phyloP scores from a whole-genome alignment of 164 flowering plant species.

The Vitis cinerea region DNA sequence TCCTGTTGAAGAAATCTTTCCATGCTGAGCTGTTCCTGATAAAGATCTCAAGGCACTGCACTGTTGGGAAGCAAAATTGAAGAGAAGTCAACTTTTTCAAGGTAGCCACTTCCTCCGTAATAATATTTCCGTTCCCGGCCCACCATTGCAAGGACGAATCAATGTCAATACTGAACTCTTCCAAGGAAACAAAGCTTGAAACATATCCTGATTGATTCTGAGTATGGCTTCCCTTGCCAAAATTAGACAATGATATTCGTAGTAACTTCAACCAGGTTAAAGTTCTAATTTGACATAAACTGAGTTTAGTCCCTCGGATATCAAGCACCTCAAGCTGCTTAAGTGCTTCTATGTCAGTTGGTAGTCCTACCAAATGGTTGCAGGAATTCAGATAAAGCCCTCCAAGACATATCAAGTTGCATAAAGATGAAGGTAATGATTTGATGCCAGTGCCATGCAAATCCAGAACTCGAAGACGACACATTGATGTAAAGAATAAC shows the following conservation, averaged over 20 bases:
- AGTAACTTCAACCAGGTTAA: conserved; percentile 4
- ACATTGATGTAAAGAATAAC: conserved; percentile 22
- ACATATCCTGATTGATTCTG: background rate
- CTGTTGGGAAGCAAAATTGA: too few species aligned
- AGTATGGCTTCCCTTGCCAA: background rate
- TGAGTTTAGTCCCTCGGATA: conserved; percentile 7
- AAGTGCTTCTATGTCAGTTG: background rate
- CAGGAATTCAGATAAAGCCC: conserved; percentile 26
- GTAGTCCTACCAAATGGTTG: background rate
- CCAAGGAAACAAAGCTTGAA: conserved; percentile 7
- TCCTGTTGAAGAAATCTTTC: too few species aligned
- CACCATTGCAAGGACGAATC: background rate
- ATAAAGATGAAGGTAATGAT: conserved; percentile 24
- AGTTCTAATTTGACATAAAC: background rate
- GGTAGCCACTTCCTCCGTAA: too few species aligned
- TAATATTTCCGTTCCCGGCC: background rate
- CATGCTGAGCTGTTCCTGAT: too few species aligned
- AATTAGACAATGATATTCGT: background rate
- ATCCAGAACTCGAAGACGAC: conserved; percentile 24
- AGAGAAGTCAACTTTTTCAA: too few species aligned
- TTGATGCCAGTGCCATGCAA: conserved; percentile 11
- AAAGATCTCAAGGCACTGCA: too few species aligned
- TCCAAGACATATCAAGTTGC: conserved; percentile 11
- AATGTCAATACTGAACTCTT: conserved; percentile 22
- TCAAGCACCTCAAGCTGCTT: conserved; percentile 1